These are phyloP conservation scores for Penicillium fuscoglaucum DNA, from an alignment of 2,329 filamentous ascomycete genomes.

Conservation along the genomic window DNA sequence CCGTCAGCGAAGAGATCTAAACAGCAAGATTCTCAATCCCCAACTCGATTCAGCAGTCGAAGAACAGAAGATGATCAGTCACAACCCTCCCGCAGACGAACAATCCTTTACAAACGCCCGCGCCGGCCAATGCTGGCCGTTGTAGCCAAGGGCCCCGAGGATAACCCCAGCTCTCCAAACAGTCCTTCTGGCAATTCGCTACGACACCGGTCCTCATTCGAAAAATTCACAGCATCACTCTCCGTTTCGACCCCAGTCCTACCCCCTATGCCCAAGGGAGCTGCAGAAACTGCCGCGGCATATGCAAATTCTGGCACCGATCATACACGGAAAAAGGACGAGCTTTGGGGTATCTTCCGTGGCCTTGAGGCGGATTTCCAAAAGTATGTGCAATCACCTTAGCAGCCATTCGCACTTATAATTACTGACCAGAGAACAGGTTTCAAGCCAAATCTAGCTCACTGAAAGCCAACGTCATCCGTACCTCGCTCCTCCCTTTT, in stretches of 20 bases:
- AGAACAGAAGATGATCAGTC: constrained; percentile 26
- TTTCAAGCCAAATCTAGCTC: constrained; percentile 73
- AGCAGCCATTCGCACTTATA: background rate
- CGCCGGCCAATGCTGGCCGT: constrained; percentile 45
- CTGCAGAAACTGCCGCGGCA: constrained; percentile 42
- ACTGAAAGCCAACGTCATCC: constrained; percentile 73
- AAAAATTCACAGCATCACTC: constrained; percentile 45
- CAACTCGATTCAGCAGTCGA: constrained; percentile 17
- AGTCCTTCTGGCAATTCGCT: constrained; percentile 45
- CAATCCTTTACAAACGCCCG: constrained; percentile 39
- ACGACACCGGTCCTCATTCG: constrained; percentile 46
- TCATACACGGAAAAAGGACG: constrained; percentile 62
- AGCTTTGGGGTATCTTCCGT: constrained; percentile 68
- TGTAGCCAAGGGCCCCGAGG: constrained; percentile 37
- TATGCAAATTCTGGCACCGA: constrained; percentile 33
- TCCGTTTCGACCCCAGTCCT: constrained; percentile 49
- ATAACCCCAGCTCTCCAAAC: constrained; percentile 37
- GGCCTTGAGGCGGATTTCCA: constrained; percentile 67
- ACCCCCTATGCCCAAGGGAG: constrained; percentile 49
- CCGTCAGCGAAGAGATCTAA: constrained; percentile 39
- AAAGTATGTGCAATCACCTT: constrained; percentile 50
- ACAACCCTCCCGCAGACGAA: constrained; percentile 31
- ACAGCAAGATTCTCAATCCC: constrained; percentile 33
- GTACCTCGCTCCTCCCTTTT: constrained; percentile 72
- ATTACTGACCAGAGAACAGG: constrained; percentile 36